These are phyloP conservation scores for Globisporangium heterothallicum DNA, from an alignment of 352 stramenopile species.

Conservation along the genomic window DNA sequence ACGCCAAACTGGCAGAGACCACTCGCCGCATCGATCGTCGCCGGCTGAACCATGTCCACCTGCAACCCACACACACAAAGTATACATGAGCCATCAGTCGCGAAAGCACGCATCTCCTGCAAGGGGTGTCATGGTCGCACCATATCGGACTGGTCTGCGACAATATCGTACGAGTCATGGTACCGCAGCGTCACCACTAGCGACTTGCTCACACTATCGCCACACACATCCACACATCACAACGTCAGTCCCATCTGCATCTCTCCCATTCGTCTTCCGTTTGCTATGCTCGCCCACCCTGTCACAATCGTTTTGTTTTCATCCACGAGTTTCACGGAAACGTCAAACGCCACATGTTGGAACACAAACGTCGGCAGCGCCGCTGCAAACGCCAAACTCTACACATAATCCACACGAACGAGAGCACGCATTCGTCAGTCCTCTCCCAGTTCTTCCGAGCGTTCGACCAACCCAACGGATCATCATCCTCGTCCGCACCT, in stretches of 20 bases:
- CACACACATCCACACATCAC: not conserved
- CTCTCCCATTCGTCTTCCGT: no score
- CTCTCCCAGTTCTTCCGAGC: no score
- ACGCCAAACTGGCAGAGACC: slow-evolving; percentile 44
- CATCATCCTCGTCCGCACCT: slow-evolving; percentile 19
- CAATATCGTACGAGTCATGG: slow-evolving; percentile 74
- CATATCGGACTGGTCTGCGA: slow-evolving; percentile 51
- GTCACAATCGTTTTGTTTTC: slow-evolving; percentile 49
- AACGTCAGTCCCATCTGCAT: not conserved
- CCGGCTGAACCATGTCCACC: not conserved
- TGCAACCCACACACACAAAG: not conserved
- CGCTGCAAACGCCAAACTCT: slow-evolving; percentile 57
- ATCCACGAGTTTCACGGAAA: slow-evolving; percentile 56
- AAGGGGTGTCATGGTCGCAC: no score
- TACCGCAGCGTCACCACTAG: slow-evolving; percentile 52
- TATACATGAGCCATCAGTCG: not conserved
- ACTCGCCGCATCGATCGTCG: slow-evolving; percentile 27
- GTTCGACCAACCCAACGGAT: not conserved
- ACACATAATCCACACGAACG: not conserved
- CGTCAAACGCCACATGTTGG: slow-evolving; percentile 51
- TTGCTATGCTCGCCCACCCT: slow-evolving; percentile 28
- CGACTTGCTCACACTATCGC: not conserved
- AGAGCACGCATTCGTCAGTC: not conserved
- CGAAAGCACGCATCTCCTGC: no score
- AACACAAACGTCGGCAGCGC: slow-evolving; percentile 59